Evolutionary conservation across 176 grass and related monocot genomes (phyloP), one percentile per base, ranked within the genome.

Genomic region (Calamus simplicifolius): DNA sequence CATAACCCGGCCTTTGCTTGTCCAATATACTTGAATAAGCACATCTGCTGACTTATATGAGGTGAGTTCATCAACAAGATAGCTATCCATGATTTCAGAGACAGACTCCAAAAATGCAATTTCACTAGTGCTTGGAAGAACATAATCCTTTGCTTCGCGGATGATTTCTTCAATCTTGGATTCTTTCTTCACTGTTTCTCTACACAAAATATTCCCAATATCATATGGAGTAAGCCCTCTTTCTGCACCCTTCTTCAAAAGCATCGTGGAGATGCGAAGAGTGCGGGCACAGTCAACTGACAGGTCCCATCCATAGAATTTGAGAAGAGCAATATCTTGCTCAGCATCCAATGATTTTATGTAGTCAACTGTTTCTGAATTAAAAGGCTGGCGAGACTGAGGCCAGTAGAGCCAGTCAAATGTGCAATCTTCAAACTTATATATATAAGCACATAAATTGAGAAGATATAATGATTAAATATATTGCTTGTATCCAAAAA

Each of bases 331-430:
- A 19, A 91, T 74, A 58, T 91, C 88, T 6, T 80, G 63, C 55
- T 86, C 82, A 3, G 79, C 76, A 64, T 91, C 82, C 61, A 91
- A 23, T 4, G 64, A 64, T 50, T 59, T 29, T 27, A 91, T 60
- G 64, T 91, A 86, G 49, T 77, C 55, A 64, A 72, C 56, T 26
- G 76, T 75, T 60, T 83, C 82, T 1, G 49, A 50, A 38, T 51
- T 53, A 64, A 86, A 91, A 0, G 75, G 76, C 54, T 77, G 28
- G 13, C 43, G 79, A 7, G 79, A 81, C 21, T 91, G 88, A 16
- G 79, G 79, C 82, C 88, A 86, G 69, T 81, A 79, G 2, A 89
- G 78, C 86, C 86, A 89, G 56, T 89, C 78, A 56, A 89, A 89
- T 50, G 86, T 89, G 77, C 86, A 89, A 54, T 89, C 86, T 69